These are phyloP conservation scores for Geotrichum reessii DNA, from an alignment of 1,139 yeast genomes.

Conservation along the genomic window DNA sequence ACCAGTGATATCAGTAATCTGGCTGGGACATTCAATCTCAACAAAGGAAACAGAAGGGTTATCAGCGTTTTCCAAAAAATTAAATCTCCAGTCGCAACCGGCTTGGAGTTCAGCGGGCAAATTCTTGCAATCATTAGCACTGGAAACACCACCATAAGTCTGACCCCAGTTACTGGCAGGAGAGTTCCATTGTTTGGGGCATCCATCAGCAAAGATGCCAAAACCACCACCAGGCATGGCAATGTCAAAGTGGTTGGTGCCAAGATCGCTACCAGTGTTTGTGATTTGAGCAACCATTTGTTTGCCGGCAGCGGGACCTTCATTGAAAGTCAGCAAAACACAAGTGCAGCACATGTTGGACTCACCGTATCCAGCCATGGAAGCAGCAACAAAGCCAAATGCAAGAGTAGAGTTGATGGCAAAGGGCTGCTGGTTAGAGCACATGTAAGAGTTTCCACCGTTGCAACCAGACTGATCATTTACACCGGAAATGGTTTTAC, in stretches of 20 bases:
- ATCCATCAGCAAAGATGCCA: conserved; percentile 20
- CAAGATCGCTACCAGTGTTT: conserved; percentile 21
- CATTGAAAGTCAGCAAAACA: conserved; percentile 19
- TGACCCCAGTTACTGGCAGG: conserved; percentile 19
- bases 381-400: conserved; percentile 23
- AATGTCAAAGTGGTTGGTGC: conserved; percentile 20
- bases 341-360: conserved; percentile 18
- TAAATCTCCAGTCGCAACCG: conserved; percentile 23
- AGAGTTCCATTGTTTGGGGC: conserved; percentile 20
- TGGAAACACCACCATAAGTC: conserved; percentile 21
- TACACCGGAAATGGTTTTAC: conserved; percentile 15
- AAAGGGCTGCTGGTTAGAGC: no score
- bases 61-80: conserved; percentile 19
- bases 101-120: no score
- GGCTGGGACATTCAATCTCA: conserved; percentile 21
- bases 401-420: conserved; percentile 18
- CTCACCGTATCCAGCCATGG: conserved; percentile 18
- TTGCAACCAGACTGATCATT: conserved; percentile 18
- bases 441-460: no score
- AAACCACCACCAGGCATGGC: conserved; percentile 23
- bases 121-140: conserved; percentile 15
- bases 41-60: conserved; percentile 20
- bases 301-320: conserved; percentile 17
- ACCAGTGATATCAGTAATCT: conserved; percentile 20
- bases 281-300: conserved; percentile 22